Evolutionary conservation across 768 basidiomycete species (phyloP).

Genomic region (Gloeostereum incarnatum): DNA sequence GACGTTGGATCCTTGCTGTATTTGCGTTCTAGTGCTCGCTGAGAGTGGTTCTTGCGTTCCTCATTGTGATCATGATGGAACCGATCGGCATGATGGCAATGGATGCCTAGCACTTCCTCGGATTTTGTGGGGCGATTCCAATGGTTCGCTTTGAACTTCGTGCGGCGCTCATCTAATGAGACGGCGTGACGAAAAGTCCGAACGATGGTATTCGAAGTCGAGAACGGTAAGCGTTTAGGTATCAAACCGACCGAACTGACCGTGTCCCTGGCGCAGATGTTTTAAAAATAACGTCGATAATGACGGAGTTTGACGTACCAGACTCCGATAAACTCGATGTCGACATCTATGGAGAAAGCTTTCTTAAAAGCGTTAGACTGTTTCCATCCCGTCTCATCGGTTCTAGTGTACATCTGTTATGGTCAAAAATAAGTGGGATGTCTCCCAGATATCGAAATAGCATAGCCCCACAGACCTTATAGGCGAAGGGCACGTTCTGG

Average conservation of each 20-base stretch:
- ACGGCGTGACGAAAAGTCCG: conserved; percentile 30
- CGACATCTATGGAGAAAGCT: conserved; percentile 35
- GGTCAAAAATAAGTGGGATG: conserved; percentile 50
- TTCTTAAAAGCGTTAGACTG: conserved; percentile 35
- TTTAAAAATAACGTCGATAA: neutral
- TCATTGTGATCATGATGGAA: too few relatives aligned
- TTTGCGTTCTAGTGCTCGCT: conserved; percentile 2
- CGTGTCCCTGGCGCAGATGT: conserved; percentile 7
- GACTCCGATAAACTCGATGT: conserved; percentile 46
- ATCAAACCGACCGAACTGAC: conserved; percentile 10
- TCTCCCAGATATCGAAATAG: neutral
- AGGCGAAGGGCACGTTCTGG: conserved; percentile 54
- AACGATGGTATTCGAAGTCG: conserved; percentile 18
- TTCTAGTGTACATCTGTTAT: conserved; percentile 42
- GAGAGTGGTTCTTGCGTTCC: too few relatives aligned
- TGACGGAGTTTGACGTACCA: conserved; percentile 28
- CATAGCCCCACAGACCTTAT: too few relatives aligned
- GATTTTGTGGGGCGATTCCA: conserved; percentile 9
- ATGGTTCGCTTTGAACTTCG: conserved; percentile 26
- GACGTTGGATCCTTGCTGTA: neutral
- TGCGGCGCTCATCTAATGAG: conserved; percentile 30
- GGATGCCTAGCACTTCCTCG: conserved; percentile 2
- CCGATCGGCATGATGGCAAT: too few relatives aligned
- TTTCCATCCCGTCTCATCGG: conserved; percentile 17
- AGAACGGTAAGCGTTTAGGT: conserved; percentile 9